phyloP scores from a whole-genome alignment of 129 eudicot species.

The Pittosporum tobira region DNA sequence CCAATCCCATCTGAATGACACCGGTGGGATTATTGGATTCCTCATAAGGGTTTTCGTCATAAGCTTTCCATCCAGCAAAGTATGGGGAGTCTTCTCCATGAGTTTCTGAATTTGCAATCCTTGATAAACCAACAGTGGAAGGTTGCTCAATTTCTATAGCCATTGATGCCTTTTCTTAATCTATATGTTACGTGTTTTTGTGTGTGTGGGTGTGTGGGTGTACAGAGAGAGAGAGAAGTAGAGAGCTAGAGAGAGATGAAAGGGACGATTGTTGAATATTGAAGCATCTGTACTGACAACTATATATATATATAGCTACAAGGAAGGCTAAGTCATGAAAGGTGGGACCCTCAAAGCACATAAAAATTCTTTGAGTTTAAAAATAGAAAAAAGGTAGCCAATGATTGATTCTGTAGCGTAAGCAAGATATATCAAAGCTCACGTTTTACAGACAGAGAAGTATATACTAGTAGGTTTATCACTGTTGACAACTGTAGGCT shows the following conservation, averaged over 20 bases:
- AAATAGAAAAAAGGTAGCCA: constrained; percentile 13
- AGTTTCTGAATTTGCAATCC: constrained; percentile 64
- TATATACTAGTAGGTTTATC: too few species aligned
- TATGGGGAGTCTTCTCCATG: constrained; percentile 95
- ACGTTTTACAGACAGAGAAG: constrained; percentile 21
- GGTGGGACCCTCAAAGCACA: constrained; percentile 22
- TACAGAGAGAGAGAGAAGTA: neutral
- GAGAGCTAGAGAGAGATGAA: constrained; percentile 9
- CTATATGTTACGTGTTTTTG: constrained; percentile 11
- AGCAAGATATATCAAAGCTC: constrained; percentile 60
- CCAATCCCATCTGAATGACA: constrained; percentile 90
- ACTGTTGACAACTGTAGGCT: constrained; percentile 68
- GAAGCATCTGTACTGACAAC: constrained; percentile 17
- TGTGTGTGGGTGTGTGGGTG: too few species aligned
- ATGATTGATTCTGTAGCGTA: constrained; percentile 41
- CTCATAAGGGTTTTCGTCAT: constrained; percentile 78
- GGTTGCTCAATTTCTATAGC: constrained; percentile 54
- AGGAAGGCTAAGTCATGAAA: constrained; percentile 1
- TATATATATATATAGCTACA: constrained; percentile 44
- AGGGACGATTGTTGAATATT: constrained; percentile 25
- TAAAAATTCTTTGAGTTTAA: neutral
- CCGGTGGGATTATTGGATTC: constrained; percentile 54
- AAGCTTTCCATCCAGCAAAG: constrained; percentile 95
- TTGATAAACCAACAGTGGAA: constrained; percentile 41
- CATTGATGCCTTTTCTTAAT: too few species aligned